Conservation (phyloP, 768 basidiomycete species). For the Tricholoma furcatifolium region DNA sequence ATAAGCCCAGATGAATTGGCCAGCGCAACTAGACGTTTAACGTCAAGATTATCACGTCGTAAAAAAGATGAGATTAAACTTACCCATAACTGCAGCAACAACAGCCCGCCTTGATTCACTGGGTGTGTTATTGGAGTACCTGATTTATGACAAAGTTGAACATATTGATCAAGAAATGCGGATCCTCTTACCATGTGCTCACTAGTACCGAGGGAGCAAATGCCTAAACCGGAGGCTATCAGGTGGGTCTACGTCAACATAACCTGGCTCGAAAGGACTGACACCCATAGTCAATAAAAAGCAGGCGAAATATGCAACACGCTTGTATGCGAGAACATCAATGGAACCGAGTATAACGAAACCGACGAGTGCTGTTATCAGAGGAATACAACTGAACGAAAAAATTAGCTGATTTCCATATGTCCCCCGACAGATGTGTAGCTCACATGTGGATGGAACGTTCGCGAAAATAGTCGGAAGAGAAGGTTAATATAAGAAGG, state of each 20-base stretch:
- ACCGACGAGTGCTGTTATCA: constrained; percentile 36
- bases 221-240: constrained; percentile 27
- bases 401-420: neutral
- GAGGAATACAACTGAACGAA: constrained; percentile 37
- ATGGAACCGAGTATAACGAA: constrained; percentile 48
- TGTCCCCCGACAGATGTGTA: neutral
- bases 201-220: constrained; percentile 48
- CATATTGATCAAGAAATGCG: neutral
- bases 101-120: constrained; percentile 47
- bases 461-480: constrained; percentile 51
- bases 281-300: constrained; percentile 53
- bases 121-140: constrained; percentile 51
- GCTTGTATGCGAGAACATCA: constrained; percentile 35
- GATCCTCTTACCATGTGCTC: constrained; percentile 34
- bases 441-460: constrained; percentile 46
- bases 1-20: constrained; percentile 50
- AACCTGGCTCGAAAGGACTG: constrained; percentile 20
- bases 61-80: constrained; percentile 4
- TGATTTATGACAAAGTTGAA: constrained; percentile 4
- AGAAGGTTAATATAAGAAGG: constrained; percentile 44
- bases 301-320: constrained; percentile 53
- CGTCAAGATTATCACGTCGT: neutral
- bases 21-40: constrained; percentile 36
- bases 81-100: constrained; percentile 51
- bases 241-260: neutral